phyloP scores from a whole-genome alignment of 345 rosid genomes.

The Boechera retrofracta region DNA sequence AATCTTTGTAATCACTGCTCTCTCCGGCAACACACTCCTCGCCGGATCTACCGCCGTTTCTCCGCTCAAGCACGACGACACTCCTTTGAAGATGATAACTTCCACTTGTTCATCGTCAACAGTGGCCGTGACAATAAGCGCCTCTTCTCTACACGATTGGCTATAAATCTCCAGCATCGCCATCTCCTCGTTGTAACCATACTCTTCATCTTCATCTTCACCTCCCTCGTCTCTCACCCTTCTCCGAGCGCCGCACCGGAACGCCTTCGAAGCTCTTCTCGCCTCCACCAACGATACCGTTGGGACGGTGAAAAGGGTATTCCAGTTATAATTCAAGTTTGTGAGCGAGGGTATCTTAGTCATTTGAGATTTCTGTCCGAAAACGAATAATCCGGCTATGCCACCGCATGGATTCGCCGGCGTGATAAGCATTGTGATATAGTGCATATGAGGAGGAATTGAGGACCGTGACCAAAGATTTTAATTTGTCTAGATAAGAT shows the following conservation, averaged over 20 bases:
- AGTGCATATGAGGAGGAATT: background rate
- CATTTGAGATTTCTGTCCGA: background rate
- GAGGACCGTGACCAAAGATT: conserved; percentile 28
- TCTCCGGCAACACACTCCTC: conserved; percentile 72
- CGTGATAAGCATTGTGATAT: conserved; percentile 33
- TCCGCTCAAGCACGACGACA: conserved; percentile 75
- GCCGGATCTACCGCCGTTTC: conserved; percentile 81
- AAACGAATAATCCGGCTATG: conserved; percentile 19
- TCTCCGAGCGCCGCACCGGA: conserved; percentile 54
- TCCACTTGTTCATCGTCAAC: conserved; percentile 65
- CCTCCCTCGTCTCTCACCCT: conserved; percentile 52
- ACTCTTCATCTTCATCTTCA: conserved; percentile 49
- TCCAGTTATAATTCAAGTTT: background rate
- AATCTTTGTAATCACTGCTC: conserved; percentile 64
- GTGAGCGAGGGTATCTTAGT: background rate
- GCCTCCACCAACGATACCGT: background rate
- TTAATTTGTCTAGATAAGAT: conserved; percentile 29
- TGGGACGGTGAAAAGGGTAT: background rate
- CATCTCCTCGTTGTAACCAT: conserved; percentile 69
- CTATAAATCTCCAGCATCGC: conserved; percentile 67
- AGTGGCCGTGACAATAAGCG: conserved; percentile 68
- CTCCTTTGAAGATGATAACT: conserved; percentile 83
- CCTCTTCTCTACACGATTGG: conserved; percentile 67
- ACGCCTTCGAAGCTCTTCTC: conserved; percentile 1
- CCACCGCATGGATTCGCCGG: conserved; percentile 29